Base-by-base conservation (phyloP, 192 early-diverging fungal species). In the Linnemannia exigua region DNA sequence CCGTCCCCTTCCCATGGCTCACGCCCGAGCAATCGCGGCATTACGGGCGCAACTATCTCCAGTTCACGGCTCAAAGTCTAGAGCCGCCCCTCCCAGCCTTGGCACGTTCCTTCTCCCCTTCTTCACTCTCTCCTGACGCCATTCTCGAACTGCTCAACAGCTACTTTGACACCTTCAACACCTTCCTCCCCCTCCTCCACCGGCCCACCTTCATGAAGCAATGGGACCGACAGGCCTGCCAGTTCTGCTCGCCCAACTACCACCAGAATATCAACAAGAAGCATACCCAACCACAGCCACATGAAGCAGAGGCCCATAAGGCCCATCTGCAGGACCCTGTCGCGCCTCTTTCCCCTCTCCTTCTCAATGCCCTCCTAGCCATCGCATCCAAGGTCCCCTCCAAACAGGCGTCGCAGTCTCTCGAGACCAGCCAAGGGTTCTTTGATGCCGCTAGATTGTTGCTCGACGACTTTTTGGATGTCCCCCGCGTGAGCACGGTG, bases 381-480 rank as follows among this genome's bases (percentile, higher is more conserved):
- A 63, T 89, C 22, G 87, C 88, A 36, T 78, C 88, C 63, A 84
- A 80, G 35, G 77, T 77, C 35, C 76, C 44, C 17, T 74, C 76
- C 3, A 72, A 82, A 44, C 25, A 8, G 25, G 28, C 28, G 12
- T 31, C 58, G 5, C 69, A 76, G 70, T 44, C 8, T 25, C 41
- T 37, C 14, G 80, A 76, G 47, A 48, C 70, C 20, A 82, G 77
- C 28, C 83, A 85, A 50, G 50, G 35, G 25, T 85, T 72, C 58
- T 85, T 85, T 44, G 83, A 85, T 44, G 69, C 72, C 36, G 83
- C 83, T 11, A 63, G 74, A 15, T 19, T 85, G 15, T 50, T 89
- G 47, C 76, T 89, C 63, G 88, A 89, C 54, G 79, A 81, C 38
- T 89, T 89, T 79, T 75, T 87, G 51, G 88, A 89, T 75, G 75